phyloP scores from a whole-genome alignment of 805 yeast genomes.

The Starmera pachycereana region DNA sequence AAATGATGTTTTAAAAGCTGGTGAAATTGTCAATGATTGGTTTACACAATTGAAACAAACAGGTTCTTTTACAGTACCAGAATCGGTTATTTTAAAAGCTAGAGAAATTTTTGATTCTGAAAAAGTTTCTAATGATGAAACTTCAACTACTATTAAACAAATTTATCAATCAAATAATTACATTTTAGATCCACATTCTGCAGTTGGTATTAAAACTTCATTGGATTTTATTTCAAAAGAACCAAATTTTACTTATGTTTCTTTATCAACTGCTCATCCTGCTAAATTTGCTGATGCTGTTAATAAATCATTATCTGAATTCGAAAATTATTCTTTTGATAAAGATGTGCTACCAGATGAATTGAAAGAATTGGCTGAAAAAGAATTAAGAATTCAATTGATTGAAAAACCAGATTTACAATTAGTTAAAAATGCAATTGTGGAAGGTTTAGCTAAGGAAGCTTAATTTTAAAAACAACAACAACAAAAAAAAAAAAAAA shows the following conservation, averaged over 20 bases:
- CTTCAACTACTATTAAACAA: conserved; percentile 66
- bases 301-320: conserved; percentile 56
- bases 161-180: conserved; percentile 61
- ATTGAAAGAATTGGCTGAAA: conserved; percentile 56
- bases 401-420: conserved; percentile 66
- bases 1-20: conserved; percentile 53
- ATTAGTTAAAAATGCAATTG: conserved; percentile 64
- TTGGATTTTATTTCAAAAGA: conserved; percentile 46
- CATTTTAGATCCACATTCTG: conserved; percentile 92
- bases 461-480: conserved; percentile 1
- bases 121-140: conserved; percentile 69
- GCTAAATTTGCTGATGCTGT: conserved; percentile 98
- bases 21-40: conserved; percentile 60
- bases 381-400: conserved; percentile 65
- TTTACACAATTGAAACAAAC: conserved; percentile 66
- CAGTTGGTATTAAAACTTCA: conserved; percentile 85
- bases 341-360: conserved; percentile 83
- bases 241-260: conserved; percentile 40
- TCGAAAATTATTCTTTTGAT: conserved; percentile 76
- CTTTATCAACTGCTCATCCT: conserved; percentile 96
- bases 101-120: conserved; percentile 63
- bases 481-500: background rate
- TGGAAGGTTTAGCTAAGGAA: conserved; percentile 55
- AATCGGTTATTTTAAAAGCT: conserved; percentile 56
- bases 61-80: conserved; percentile 69